Evolutionary conservation across 148 eudicot species (phyloP), one percentile per base, ranked within the genome.

Genomic region (Rhododendron ovatum): DNA sequence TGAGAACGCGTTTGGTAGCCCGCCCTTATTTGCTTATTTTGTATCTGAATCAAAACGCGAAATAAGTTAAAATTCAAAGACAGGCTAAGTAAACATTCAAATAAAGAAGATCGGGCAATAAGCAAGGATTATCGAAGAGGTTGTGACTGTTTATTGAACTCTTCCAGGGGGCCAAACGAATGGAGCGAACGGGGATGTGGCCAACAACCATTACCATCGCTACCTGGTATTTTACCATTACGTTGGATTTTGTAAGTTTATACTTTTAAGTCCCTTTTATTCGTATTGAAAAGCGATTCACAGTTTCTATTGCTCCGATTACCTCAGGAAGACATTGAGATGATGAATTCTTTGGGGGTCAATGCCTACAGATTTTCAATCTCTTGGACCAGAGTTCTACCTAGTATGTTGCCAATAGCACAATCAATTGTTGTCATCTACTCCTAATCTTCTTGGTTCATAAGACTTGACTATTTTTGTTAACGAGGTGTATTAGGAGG

Each of bases 331-430:
- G 98, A 95, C 85, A 93, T 96, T 41, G 93, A 93, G 69, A 84
- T 88, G 26, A 59, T 93, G 85, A 88, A 91, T 33, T 88, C 91
- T 28, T 93, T 96, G 79, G 96, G 99, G 35, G 91, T 94, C 80
- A 86, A 92, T 89, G 92, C 98, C 20, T 96, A 96, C 84, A 86
- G 98, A 63, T 92, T 96, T 80, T 96, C 98, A 39, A 93, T 96
- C 63, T 93, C 98, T 45, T 96, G 98, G 96, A 61, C 95, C 18
- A 90, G 98, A 93, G 82, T 94, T 91, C 82, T 95, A 28, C 98
- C 98, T 57, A 90, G 97, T 94, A 88, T 50, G 91, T 84, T 80
- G 7, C 39, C 0, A 15, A 8, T 24, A 33, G 43, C 0, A 41
- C 41, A 24, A 48, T 30, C 26, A 50, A 33, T 18, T 59, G 10